Conservation (phyloP, 139 green algal genomes). For the Desmodesmus armatus region DNA sequence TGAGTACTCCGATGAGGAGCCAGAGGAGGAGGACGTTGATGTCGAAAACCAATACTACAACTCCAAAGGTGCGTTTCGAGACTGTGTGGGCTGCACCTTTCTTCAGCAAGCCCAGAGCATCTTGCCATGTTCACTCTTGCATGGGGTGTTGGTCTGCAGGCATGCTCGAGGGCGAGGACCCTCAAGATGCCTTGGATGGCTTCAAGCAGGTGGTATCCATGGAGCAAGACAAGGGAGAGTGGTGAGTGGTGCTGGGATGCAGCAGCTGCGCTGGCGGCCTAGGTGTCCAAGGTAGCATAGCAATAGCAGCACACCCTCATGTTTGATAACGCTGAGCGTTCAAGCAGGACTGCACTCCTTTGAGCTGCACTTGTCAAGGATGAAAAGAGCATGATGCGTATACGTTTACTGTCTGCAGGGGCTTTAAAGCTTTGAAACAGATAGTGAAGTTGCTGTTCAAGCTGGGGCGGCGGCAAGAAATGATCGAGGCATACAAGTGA, state of each 20-base stretch:
- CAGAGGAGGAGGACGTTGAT: conserved; percentile 95
- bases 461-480: conserved; percentile 75
- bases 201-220: conserved; percentile 95
- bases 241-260: no score
- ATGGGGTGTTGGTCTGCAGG: conserved; percentile 59
- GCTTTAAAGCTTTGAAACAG: conserved; percentile 99
- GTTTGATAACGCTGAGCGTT: no score
- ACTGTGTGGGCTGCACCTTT: background rate
- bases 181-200: conserved; percentile 83
- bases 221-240: conserved; percentile 97
- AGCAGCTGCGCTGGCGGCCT: no score
- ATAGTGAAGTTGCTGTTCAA: conserved; percentile 96
- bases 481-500: conserved; percentile 93
- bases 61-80: conserved; percentile 93
- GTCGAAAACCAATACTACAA: conserved; percentile 99
- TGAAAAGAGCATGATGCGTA: background rate
- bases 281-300: background rate
- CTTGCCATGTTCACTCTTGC: background rate
- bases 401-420: conserved; percentile 68
- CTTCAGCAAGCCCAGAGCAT: background rate
- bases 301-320: background rate
- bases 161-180: conserved; percentile 83
- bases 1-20: conserved; percentile 98
- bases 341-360: no score
- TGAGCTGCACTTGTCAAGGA: no score